Evolutionary conservation across 139 green algal genomes (phyloP).

Genomic region (Picocystis salinarum): DNA sequence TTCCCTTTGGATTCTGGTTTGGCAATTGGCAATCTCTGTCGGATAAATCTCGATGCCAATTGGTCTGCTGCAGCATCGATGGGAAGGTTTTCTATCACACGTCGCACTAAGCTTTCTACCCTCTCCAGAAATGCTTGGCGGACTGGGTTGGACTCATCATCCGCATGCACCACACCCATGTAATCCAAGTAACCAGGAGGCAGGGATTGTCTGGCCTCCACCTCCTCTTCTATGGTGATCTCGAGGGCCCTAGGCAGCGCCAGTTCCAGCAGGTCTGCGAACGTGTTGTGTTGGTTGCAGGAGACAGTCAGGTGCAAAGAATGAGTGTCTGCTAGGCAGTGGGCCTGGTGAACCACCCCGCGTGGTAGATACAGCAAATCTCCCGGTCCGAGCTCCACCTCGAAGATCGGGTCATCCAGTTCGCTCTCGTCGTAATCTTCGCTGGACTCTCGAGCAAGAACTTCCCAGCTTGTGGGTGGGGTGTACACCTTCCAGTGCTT

Average conservation of each 20-base stretch:
- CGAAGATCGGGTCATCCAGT: neutral
- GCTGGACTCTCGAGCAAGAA: neutral
- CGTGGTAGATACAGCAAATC: conserved; percentile 56
- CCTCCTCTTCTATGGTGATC: conserved; percentile 14
- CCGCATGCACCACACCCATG: conserved; percentile 8
- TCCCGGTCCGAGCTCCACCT: conserved; percentile 22
- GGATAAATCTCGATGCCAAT: neutral
- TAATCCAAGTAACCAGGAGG: conserved; percentile 18
- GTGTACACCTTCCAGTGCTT: conserved; percentile 25
- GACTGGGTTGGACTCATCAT: neutral
- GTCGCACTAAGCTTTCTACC: neutral
- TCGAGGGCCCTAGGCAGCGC: conserved; percentile 19
- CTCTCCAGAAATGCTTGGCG: neutral
- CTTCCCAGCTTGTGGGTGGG: neutral
- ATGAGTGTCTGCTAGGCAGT: conserved; percentile 13
- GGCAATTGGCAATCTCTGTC: neutral
- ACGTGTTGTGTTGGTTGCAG: conserved; percentile 33
- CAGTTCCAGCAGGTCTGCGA: conserved; percentile 32
- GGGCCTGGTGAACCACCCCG: conserved; percentile 31
- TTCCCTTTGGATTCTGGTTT: neutral
- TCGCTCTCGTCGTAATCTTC: conserved; percentile 5
- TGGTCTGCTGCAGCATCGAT: neutral
- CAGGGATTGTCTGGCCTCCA: conserved; percentile 16
- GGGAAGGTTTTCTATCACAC: conserved; percentile 3
- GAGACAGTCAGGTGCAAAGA: conserved; percentile 60